Evolutionary conservation across 306 rosid genomes (phyloP), one percentile per base, ranked within the genome.

Genomic region (Malus asiatica): DNA sequence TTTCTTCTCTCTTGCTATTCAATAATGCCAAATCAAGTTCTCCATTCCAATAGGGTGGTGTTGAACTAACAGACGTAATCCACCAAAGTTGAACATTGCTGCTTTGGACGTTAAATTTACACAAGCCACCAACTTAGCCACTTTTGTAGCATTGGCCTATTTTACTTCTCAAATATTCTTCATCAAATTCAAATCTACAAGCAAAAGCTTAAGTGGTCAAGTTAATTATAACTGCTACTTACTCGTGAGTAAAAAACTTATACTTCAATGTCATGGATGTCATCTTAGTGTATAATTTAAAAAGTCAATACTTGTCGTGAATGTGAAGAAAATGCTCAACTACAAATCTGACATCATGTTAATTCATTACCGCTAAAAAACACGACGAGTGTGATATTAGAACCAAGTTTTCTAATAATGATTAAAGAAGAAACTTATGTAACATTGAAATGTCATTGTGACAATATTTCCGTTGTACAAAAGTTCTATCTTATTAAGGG

Each of bases 91-190:
- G 77, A 57, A 40, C 11, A 51, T 13, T 12, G 68, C 25, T 1
- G 52, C 11, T 51, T 25, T 67, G 82, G 72, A 29, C 15, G 72
- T 68, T 30, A 12, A 45, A 20, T 9, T 65, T 38, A 73, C 66
- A 77, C 51, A 27, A 40, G 16, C 19, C n/a, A n/a, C n/a, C 57
- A 72, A 22, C 63, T 58, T 59, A 33, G 59, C 62, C 61, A 72
- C 71, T 19, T 7, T 27, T 27, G 53, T 64, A 33, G 53, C 58
- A 15, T 73, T 68, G 77, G 62, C 82, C 62, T 13, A 11, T 55
- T 29, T 16, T 32, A 44, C 32, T 19, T 3, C 61, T 23, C 40
- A n/a, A 29, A 44, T 25, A 23, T 51, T 23, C 42, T 33, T 53
- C 16, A 55, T 63, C 68, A 30, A 8, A 63, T 15, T 63, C 42